These are phyloP conservation scores for Metschnikowia sp. DNA, from an alignment of 805 yeast genomes.

Conservation along the genomic window DNA sequence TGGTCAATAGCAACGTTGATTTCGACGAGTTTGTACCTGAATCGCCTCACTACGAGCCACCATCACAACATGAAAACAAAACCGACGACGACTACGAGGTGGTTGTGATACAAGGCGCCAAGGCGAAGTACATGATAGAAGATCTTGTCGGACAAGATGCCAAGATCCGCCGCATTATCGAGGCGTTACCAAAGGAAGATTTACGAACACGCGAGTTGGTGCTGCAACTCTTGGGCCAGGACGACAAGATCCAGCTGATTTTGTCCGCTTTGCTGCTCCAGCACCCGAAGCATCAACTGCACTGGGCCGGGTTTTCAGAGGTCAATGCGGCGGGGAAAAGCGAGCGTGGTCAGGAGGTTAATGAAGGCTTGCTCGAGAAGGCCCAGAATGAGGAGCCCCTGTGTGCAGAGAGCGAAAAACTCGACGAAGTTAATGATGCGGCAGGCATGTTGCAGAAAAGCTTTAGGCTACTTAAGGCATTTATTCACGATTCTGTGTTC, in stretches of 20 bases:
- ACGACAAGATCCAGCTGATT: not conserved
- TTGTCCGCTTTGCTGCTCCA: not conserved
- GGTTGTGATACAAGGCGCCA: no score
- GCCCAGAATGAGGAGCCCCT: not conserved
- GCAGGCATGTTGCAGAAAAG: not conserved
- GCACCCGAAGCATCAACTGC: no score
- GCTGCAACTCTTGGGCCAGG: not conserved
- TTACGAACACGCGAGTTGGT: not conserved
- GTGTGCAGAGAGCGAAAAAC: not conserved
- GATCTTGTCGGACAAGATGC: not conserved
- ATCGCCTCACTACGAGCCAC: no score
- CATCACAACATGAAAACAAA: no score
- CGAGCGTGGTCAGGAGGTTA: not conserved
- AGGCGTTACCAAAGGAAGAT: not conserved
- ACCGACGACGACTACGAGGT: not conserved
- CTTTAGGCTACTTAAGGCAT: not conserved
- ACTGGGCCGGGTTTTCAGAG: no score
- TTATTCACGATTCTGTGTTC: not conserved
- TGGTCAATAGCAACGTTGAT: no score
- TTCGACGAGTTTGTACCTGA: no score
- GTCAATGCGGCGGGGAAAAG: not conserved
- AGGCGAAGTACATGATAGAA: not conserved
- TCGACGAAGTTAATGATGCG: not conserved
- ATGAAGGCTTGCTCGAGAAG: constrained; percentile 1
- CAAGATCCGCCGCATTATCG: not conserved